A percentile compares a stretch with the other conserved stretches of the same genome.
phyloP scores from a whole-genome alignment of 495 filamentous ascomycete species.

The Diplogelasinospora grovesii region DNA sequence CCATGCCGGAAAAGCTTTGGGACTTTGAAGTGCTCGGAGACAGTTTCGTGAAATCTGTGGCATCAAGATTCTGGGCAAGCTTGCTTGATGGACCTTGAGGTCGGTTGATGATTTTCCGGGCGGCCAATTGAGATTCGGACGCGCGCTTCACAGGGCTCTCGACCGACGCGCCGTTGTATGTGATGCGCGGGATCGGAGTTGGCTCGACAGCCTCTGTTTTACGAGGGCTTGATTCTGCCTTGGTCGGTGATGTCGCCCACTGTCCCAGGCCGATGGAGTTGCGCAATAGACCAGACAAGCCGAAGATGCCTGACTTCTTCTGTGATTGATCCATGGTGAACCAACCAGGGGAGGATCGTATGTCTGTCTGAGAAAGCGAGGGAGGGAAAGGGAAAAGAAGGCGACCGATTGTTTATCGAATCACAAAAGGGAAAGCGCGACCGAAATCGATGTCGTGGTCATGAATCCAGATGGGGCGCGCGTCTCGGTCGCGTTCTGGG shows the following conservation, averaged over 20 bases:
- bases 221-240: background rate
- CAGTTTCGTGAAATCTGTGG: conserved; percentile 21
- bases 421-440: background rate
- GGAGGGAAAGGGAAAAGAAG: background rate
- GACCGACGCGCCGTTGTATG: conserved; percentile 19
- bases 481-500: conserved; percentile 7
- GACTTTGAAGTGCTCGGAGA: conserved; percentile 7
- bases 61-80: conserved; percentile 24
- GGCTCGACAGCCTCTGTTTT: conserved; percentile 6
- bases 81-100: conserved; percentile 31
- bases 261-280: conserved; percentile 16
- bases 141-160: conserved; percentile 34
- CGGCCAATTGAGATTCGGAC: conserved; percentile 25
- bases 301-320: conserved; percentile 26
- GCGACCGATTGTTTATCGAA: background rate
- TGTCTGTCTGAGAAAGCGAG: background rate
- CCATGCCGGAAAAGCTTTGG: conserved; percentile 4
- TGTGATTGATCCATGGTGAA: conserved; percentile 24
- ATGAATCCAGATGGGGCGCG: conserved; percentile 5
- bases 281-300: conserved; percentile 21
- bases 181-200: conserved; percentile 10
- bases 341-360: background rate
- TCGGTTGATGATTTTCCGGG: conserved; percentile 25
- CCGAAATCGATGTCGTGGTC: conserved; percentile 1
- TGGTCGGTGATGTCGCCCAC: conserved; percentile 9